phyloP scores from a whole-genome alignment of 768 basidiomycete genomes.

The Lactarius akahatsu region DNA sequence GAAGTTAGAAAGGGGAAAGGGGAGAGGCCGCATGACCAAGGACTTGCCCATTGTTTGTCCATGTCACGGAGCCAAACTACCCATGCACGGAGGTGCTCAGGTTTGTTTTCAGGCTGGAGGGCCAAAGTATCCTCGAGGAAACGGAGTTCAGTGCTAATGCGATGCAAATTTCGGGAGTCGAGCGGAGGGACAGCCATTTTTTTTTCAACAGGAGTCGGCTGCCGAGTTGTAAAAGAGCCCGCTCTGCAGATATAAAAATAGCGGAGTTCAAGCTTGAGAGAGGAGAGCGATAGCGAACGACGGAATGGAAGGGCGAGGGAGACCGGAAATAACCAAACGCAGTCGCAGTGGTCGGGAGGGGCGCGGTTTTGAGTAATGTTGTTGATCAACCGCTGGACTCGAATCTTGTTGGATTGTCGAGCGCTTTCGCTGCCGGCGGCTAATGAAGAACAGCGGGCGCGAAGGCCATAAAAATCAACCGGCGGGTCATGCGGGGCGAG shows the following conservation, averaged over 20 bases:
- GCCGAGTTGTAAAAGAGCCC: conserved; percentile 17
- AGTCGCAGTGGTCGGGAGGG: conserved; percentile 5
- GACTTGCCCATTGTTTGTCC: conserved; percentile 27
- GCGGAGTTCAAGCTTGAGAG: conserved; percentile 13
- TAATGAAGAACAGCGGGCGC: conserved; percentile 19
- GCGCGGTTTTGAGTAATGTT: conserved; percentile 23
- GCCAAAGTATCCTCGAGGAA: conserved; percentile 18
- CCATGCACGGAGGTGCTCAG: conserved; percentile 24
- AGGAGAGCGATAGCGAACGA: conserved; percentile 11
- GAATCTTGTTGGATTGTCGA: conserved; percentile 27
- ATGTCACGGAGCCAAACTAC: conserved; percentile 20
- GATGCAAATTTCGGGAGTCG: conserved; percentile 23
- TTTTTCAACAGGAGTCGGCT: background rate
- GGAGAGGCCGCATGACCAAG: background rate
- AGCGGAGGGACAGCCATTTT: conserved; percentile 22
- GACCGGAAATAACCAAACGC: conserved; percentile 16
- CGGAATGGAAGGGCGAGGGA: conserved; percentile 7
- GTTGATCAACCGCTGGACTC: conserved; percentile 28
- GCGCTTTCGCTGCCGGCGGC: conserved; percentile 26
- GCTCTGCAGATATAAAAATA: conserved; percentile 22
- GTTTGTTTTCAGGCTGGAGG: conserved; percentile 20
- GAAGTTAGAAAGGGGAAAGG: conserved; percentile 6
- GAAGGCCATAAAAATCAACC: conserved; percentile 19
- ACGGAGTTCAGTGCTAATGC: conserved; percentile 22
- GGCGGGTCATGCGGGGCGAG: conserved; percentile 22